Evolutionary conservation across 768 basidiomycete genomes (phyloP).

Genomic region (Hygrocybe coccinea): DNA sequence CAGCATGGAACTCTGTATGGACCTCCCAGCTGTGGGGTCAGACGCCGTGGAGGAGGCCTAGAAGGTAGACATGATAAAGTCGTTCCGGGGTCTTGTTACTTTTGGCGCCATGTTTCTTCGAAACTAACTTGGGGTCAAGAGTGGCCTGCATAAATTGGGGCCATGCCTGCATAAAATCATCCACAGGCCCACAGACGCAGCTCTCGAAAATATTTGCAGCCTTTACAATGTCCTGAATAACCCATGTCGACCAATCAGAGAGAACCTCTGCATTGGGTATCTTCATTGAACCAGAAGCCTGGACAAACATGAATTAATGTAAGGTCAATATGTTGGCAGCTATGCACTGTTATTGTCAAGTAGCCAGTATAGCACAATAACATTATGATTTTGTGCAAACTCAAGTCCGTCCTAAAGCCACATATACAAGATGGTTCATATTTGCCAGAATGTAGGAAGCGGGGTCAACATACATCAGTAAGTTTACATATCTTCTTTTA

Average conservation of each 20-base stretch:
- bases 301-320: slow-evolving; percentile 5
- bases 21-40: no score
- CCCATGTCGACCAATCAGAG: slow-evolving; percentile 10
- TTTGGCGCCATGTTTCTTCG: no score
- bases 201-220: no score
- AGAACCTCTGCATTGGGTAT: slow-evolving; percentile 13
- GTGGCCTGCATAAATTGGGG: not conserved
- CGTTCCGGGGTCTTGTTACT: no score
- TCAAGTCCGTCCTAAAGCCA: not conserved
- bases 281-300: slow-evolving; percentile 9
- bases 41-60: no score
- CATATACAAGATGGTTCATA: not conserved
- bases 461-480: no score
- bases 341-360: slow-evolving; percentile 11
- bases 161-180: slow-evolving; percentile 6
- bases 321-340: slow-evolving; percentile 2
- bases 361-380: slow-evolving; percentile 14
- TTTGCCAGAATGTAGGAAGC: no score
- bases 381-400: slow-evolving; percentile 5
- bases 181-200: slow-evolving; percentile 10
- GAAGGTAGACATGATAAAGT: no score
- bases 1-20: no score
- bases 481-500: no score
- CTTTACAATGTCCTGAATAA: no score
- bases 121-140: no score